phyloP scores from a whole-genome alignment of 768 basidiomycete genomes.

The Lactifluus rugatus region DNA sequence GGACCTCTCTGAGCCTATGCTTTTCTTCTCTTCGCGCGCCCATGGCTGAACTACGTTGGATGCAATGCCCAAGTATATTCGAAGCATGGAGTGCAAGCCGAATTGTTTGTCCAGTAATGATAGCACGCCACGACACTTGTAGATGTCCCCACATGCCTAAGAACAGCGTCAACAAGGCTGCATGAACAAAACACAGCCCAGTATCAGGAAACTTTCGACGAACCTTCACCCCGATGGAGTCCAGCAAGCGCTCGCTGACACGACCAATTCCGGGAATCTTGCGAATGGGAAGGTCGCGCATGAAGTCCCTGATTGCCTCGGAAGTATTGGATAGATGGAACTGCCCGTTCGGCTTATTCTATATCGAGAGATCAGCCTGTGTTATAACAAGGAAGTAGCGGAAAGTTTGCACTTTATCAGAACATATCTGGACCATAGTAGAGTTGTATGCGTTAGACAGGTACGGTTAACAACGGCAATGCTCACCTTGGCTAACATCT shows the following conservation, averaged over 20 bases:
- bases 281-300: conserved; percentile 72
- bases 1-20: conserved; percentile 85
- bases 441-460: not conserved
- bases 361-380: not conserved
- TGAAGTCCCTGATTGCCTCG: conserved; percentile 59
- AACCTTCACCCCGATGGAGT: conserved; percentile 81
- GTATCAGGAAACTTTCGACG: conserved; percentile 7
- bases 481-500: conserved; percentile 88
- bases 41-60: conserved; percentile 73
- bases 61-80: conserved; percentile 76
- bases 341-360: conserved; percentile 96
- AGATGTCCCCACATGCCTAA: conserved; percentile 88
- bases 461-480: not conserved
- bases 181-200: not conserved
- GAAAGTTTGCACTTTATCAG: conserved; percentile 55
- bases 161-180: not conserved
- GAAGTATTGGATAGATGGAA: conserved; percentile 63
- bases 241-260: conserved; percentile 80
- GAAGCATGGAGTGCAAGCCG: conserved; percentile 64
- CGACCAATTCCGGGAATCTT: conserved; percentile 86
- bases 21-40: conserved; percentile 76
- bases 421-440: conserved; percentile 57
- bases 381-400: not conserved
- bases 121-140: conserved; percentile 57
- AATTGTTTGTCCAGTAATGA: conserved; percentile 84